Percentiles rank a stretch among this genome's conserved stretches.
Evolutionary conservation across 352 stramenopile species (phyloP).

Genomic region (Globisporangium radiosum): DNA sequence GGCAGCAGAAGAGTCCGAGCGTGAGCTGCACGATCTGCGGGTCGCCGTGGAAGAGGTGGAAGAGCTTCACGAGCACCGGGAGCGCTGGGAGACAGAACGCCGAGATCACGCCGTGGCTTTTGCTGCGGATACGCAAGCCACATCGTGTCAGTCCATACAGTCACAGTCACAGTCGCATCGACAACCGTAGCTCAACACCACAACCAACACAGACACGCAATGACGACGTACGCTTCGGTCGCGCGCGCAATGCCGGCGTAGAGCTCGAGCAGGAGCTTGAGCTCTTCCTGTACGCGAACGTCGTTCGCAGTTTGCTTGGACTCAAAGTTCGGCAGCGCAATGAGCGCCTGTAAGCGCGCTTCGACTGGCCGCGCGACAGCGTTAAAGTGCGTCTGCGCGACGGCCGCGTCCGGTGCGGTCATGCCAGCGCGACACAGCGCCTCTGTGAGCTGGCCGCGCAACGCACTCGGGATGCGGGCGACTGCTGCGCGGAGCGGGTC

Average conservation of each 20-base stretch:
- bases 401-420: conserved; percentile 36
- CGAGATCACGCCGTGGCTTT: conserved; percentile 53
- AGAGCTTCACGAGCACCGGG: conserved; percentile 66
- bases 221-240: conserved; percentile 42
- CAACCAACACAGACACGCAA: not conserved
- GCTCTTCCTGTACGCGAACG: conserved; percentile 59
- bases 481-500: conserved; percentile 41
- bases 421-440: conserved; percentile 70
- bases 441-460: conserved; percentile 62
- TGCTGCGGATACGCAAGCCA: conserved; percentile 14
- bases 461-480: conserved; percentile 43
- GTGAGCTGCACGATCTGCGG: conserved; percentile 66
- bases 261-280: conserved; percentile 73
- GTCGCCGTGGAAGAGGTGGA: conserved; percentile 70
- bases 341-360: conserved; percentile 42
- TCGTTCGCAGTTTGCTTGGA: conserved; percentile 59
- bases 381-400: conserved; percentile 45
- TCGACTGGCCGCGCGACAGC: conserved; percentile 45
- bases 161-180: too few relatives aligned
- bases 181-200: not conserved
- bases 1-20: conserved; percentile 69
- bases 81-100: conserved; percentile 60
- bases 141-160: too few relatives aligned
- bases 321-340: conserved; percentile 46
- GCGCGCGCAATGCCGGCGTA: conserved; percentile 73